These are phyloP conservation scores for Ophiocordyceps camponoti-rufipedis DNA, from an alignment of 2,329 filamentous ascomycete species.

Conservation along the genomic window DNA sequence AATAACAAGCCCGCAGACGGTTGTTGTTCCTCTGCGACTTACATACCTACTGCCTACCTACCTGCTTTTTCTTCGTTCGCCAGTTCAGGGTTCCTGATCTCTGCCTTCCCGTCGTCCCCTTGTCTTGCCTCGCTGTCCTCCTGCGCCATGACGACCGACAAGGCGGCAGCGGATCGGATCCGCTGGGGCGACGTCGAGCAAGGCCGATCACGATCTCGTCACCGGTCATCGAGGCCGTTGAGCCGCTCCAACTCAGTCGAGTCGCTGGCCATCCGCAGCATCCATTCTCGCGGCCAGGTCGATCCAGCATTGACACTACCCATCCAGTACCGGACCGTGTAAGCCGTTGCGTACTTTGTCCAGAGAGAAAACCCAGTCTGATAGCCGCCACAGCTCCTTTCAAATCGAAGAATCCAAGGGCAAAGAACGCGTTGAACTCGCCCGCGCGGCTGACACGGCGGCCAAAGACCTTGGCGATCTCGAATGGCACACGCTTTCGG, in stretches of 20 bases:
- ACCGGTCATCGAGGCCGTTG: conserved; percentile 3
- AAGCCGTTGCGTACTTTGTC: conserved; percentile 7
- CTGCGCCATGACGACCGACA: conserved; percentile 1
- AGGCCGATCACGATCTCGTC: conserved; percentile 5
- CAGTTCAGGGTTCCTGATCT: too few species aligned
- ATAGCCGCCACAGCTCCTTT: conserved; percentile 19
- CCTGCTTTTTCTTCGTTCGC: too few species aligned
- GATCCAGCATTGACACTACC: conserved; percentile 18
- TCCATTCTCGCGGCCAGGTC: conserved; percentile 11
- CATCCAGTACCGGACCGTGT: conserved; percentile 37
- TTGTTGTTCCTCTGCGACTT: too few species aligned
- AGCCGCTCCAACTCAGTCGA: conserved; percentile 12
- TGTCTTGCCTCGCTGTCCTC: too few species aligned
- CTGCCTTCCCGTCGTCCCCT: too few species aligned
- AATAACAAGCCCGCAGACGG: too few species aligned
- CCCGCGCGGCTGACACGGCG: conserved; percentile 22
- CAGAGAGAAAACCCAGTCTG: not conserved
- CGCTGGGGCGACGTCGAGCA: conserved; percentile 20
- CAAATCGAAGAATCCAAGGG: conserved; percentile 36
- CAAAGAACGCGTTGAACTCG: conserved; percentile 19
- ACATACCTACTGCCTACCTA: too few species aligned
- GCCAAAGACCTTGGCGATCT: conserved; percentile 39
- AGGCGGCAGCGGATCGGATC: conserved; percentile 10
- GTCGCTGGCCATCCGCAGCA: conserved; percentile 22
- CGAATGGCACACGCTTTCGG: conserved; percentile 47